Evolutionary conservation across 108 stramenopile species (phyloP).

Genomic region (Fragilaria crotonensis): DNA sequence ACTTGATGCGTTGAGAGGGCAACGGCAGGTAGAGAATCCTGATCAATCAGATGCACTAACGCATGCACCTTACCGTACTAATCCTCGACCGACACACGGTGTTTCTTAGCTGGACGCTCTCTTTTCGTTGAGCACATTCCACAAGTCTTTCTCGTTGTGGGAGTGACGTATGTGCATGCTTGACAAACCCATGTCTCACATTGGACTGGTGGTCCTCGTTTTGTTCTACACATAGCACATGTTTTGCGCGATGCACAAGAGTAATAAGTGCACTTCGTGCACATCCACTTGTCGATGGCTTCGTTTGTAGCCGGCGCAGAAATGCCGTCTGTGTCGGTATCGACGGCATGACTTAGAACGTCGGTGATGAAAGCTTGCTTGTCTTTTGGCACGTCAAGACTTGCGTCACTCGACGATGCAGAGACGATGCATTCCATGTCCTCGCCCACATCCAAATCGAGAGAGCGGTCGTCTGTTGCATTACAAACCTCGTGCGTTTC

Average conservation of each 20-base stretch:
- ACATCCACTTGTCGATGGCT: conserved; percentile 1
- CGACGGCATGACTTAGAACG: no score
- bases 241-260: neutral
- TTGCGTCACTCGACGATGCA: neutral
- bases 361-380: no score
- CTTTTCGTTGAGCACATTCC: neutral
- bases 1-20: no score
- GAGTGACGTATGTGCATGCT: neutral
- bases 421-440: neutral
- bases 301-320: no score
- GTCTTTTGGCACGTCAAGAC: neutral
- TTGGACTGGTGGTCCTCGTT: neutral
- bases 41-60: no score
- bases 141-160: neutral
- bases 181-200: neutral
- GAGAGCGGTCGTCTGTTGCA: neutral
- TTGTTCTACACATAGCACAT: conserved; percentile 3
- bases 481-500: neutral
- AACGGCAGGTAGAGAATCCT: no score
- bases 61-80: neutral
- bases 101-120: conserved; percentile 1
- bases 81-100: neutral
- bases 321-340: no score
- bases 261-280: conserved; percentile 2
- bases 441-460: neutral